phyloP scores from a whole-genome alignment of 345 rosid species.

The Gossypium arboreum region DNA sequence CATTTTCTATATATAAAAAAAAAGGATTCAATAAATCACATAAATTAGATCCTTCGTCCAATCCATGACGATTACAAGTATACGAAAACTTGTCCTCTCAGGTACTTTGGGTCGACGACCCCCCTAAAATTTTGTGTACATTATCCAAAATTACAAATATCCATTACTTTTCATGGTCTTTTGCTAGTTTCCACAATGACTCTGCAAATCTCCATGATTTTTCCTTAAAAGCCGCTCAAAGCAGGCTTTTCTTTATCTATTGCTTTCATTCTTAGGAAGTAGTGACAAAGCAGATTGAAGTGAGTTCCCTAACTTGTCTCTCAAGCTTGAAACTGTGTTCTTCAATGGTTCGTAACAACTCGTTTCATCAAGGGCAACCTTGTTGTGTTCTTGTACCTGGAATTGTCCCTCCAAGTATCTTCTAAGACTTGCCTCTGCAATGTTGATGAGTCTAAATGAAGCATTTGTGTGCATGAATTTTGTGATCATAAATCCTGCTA shows the following conservation, averaged over 20 bases:
- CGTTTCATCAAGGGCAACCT: constrained; percentile 23
- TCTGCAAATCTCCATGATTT: not conserved
- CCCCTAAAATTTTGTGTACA: not conserved
- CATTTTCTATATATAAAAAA: no score
- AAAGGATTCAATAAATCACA: not conserved
- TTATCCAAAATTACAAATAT: not conserved
- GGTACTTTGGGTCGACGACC: constrained; percentile 3
- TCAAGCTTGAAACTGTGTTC: constrained; percentile 43
- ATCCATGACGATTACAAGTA: not conserved
- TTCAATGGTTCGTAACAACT: constrained; percentile 31
- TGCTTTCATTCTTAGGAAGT: constrained; percentile 26
- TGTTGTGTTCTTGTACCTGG: constrained; percentile 31
- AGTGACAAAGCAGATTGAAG: constrained; percentile 49
- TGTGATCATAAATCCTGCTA: constrained; percentile 74
- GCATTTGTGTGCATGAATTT: constrained; percentile 79
- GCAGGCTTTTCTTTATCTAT: not conserved
- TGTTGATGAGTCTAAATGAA: constrained; percentile 55
- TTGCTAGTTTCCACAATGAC: not conserved
- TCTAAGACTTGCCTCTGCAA: constrained; percentile 61
- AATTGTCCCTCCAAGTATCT: constrained; percentile 63
- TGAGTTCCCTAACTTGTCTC: constrained; percentile 36
- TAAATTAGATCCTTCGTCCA: not conserved
- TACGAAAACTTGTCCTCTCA: not conserved
- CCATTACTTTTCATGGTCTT: not conserved
- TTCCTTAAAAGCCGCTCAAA: not conserved